Evolutionary conservation across 1,284 basidiomycete genomes (phyloP).

Genomic region (Hymenochaete sp.): DNA sequence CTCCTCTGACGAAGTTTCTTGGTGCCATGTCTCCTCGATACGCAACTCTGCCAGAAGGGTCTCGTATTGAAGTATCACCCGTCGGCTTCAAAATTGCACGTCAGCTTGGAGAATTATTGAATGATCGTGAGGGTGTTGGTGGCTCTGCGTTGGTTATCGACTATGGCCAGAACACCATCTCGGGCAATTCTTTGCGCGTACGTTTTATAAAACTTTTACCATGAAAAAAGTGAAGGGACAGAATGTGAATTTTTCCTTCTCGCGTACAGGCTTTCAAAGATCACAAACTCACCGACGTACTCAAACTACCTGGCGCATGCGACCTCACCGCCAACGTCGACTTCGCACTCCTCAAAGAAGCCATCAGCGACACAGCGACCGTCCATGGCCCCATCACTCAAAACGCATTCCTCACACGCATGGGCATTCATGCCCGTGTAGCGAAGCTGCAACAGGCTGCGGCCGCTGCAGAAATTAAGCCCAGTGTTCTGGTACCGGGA

Average conservation of each 20-base stretch:
- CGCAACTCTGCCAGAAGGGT: slow-evolving; percentile 51
- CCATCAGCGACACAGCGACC: slow-evolving; percentile 46
- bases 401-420: slow-evolving; percentile 46
- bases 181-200: slow-evolving; percentile 76
- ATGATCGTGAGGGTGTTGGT: slow-evolving; percentile 30
- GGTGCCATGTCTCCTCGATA: slow-evolving; percentile 68
- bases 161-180: slow-evolving; percentile 75
- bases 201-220: slow-evolving; percentile 2
- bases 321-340: slow-evolving; percentile 97
- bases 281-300: slow-evolving; percentile 82
- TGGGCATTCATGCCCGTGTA: slow-evolving; percentile 51
- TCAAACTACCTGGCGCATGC: slow-evolving; percentile 77
- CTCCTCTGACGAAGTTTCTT: slow-evolving; percentile 58
- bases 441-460: slow-evolving; percentile 40
- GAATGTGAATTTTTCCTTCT: background rate
- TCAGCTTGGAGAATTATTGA: slow-evolving; percentile 56
- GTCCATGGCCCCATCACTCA: slow-evolving; percentile 51
- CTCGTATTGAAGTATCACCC: slow-evolving; percentile 73
- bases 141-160: slow-evolving; percentile 86
- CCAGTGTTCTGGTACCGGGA: background rate
- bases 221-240: background rate
- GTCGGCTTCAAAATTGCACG: slow-evolving; percentile 61
- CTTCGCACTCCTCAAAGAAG: slow-evolving; percentile 81
- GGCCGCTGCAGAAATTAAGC: slow-evolving; percentile 26
- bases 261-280: slow-evolving; percentile 72